phyloP scores from a whole-genome alignment of 2,329 filamentous ascomycete genomes.

The Aspergillus luchuensis region DNA sequence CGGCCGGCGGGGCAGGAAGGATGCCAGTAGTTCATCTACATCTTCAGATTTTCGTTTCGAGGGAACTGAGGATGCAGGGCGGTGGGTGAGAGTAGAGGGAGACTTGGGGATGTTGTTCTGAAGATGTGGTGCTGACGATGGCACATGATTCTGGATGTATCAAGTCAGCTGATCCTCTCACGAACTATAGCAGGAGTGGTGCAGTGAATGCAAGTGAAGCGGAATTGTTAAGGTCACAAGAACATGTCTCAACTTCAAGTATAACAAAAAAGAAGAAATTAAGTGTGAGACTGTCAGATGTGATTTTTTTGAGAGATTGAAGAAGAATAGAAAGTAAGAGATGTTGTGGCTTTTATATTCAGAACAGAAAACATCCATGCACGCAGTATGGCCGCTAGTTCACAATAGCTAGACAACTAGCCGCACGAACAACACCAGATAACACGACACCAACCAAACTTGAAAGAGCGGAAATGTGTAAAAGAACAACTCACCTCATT shows the following conservation, averaged over 20 bases:
- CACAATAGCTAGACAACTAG: constrained; percentile 1
- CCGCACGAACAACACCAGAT: neutral
- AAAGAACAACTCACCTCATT: constrained; percentile 12
- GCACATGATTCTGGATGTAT: neutral
- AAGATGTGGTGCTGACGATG: neutral
- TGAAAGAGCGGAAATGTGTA: no score
- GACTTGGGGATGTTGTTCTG: constrained; percentile 7
- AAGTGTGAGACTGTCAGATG: no score
- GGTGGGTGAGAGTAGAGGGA: constrained; percentile 18
- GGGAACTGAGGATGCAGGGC: constrained; percentile 17
- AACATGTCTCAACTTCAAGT: no score
- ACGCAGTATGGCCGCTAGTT: neutral
- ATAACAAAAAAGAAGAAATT: neutral
- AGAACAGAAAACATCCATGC: neutral
- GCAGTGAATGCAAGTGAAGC: neutral
- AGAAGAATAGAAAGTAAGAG: neutral
- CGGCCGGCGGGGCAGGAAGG: neutral
- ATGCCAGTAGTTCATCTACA: neutral
- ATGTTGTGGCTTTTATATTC: neutral
- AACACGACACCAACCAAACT: neutral
- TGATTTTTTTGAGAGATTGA: no score
- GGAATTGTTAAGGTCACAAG: no score
- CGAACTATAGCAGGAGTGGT: neutral
- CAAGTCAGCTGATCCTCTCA: neutral
- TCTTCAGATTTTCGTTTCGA: constrained; percentile 21